Evolutionary conservation across 805 yeast species (phyloP).

Genomic region (Zygotorulaspora florentina): DNA sequence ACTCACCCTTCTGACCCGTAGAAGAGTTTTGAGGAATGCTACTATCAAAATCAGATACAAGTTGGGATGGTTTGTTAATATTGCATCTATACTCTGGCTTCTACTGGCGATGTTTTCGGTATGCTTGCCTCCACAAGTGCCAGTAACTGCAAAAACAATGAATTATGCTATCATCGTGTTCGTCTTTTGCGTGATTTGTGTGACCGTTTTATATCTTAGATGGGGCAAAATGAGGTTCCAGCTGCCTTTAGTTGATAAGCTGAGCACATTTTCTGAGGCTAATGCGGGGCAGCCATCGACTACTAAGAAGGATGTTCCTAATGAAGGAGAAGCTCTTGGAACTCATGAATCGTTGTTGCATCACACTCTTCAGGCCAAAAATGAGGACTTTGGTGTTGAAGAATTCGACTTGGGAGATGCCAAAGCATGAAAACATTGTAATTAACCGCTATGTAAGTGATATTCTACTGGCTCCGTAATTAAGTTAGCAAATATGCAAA

Average conservation of each 20-base stretch:
- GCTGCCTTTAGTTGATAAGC: slow-evolving; percentile 49
- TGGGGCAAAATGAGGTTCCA: slow-evolving; percentile 64
- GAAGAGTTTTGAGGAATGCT: slow-evolving; percentile 62
- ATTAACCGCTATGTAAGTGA: too few relatives aligned
- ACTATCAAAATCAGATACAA: slow-evolving; percentile 56
- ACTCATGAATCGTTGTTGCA: background rate
- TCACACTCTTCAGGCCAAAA: background rate
- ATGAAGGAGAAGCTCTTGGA: background rate
- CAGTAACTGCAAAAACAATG: slow-evolving; percentile 42
- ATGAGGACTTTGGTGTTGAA: background rate
- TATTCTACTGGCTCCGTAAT: too few relatives aligned
- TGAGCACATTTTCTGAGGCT: background rate
- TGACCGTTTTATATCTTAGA: slow-evolving; percentile 47
- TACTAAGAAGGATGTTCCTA: background rate
- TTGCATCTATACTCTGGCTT: slow-evolving; percentile 58
- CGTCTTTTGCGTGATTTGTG: slow-evolving; percentile 41
- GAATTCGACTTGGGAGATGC: slow-evolving; percentile 3
- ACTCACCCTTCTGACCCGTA: slow-evolving; percentile 53
- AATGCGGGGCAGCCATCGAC: background rate
- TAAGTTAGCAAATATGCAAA: background rate
- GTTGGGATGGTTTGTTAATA: slow-evolving; percentile 62
- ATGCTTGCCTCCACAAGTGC: slow-evolving; percentile 68
- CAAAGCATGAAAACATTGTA: background rate
- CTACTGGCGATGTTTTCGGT: slow-evolving; percentile 53
- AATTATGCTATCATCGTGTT: slow-evolving; percentile 62